Evolutionary conservation across 345 rosid genomes (phyloP), one percentile per base, ranked within the genome.

Genomic region (Moricandia moricandioides): DNA sequence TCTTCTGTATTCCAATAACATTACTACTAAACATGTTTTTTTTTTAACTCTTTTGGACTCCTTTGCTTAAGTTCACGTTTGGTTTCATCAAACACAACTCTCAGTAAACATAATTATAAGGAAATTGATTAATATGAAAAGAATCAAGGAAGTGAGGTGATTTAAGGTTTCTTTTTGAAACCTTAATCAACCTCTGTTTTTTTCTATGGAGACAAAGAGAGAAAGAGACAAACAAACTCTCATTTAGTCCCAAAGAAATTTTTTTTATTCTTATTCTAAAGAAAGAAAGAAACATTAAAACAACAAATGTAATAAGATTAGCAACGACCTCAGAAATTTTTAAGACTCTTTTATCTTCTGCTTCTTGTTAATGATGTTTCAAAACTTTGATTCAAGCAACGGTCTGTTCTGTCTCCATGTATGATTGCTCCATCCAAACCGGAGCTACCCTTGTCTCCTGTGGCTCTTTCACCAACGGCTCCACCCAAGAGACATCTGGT

Each of bases 401-500:
- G 75, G 88, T 78, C 80, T 86, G 97, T 84, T 93, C 88, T 82
- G 89, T 90, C 79, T 90, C 97, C 75, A 81, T 85, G 81, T 86
- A 88, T 66, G 88, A 55, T 69, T 90, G 95, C 81, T 90, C 98
- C 87, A 82, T 84, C 96, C 91, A 85, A 57, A 88, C 83, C 5
- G 94, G 87, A 31, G 88, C 88, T 0, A 74, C 37, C 30, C 78
- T 78, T 24, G 81, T 47, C 52, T 57, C 18, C 55, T 33, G 58
- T 85, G 81, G 62, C 78, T 87, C 96, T 82, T 86, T 88, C 30
- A 84, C 94, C 66, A 87, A 59, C 67, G 90, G 81, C 78, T 85
- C 89, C 68, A 87, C 91, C 97, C 97, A 88, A 3, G 96, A 84
- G 56, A 86, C 86, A 27, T 88, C 91, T 13, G 94, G 94, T 80